phyloP scores from a whole-genome alignment of 495 filamentous ascomycete genomes.

The Parmelia sp. region DNA sequence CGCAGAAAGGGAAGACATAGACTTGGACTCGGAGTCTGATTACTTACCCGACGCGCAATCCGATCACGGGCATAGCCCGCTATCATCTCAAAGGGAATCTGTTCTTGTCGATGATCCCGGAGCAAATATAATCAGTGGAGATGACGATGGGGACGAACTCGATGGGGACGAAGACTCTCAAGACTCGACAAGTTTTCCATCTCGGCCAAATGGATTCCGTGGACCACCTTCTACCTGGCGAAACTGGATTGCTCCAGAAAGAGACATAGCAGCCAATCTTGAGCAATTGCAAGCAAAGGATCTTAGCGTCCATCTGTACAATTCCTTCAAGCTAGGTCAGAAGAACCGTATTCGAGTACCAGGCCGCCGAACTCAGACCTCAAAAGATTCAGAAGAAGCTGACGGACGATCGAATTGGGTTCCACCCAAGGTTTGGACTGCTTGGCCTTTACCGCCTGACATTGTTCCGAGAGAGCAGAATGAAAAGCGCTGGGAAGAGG shows the following conservation, averaged over 20 bases:
- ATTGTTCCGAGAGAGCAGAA: conserved; percentile 38
- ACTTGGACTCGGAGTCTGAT: neutral
- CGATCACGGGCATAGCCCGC: neutral
- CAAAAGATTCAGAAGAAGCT: conserved; percentile 20
- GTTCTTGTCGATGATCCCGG: neutral
- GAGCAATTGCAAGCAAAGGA: conserved; percentile 52
- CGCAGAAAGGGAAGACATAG: neutral
- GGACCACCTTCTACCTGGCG: conserved; percentile 57
- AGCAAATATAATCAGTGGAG: neutral
- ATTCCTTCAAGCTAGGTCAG: conserved; percentile 54
- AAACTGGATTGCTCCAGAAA: conserved; percentile 51
- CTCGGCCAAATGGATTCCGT: conserved; percentile 46
- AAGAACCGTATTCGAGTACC: conserved; percentile 28
- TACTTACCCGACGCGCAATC: neutral
- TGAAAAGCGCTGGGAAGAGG: conserved; percentile 5
- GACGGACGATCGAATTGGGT: conserved; percentile 30
- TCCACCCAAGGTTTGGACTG: conserved; percentile 58
- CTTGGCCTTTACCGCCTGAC: conserved; percentile 63
- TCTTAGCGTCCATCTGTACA: conserved; percentile 70
- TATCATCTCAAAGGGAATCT: no score
- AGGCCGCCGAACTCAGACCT: conserved; percentile 16
- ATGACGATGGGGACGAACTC: no score
- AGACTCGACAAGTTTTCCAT: neutral
- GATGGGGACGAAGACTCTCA: neutral
- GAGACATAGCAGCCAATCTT: conserved; percentile 50